These are phyloP conservation scores for Rhodosporidiobolus odoratus DNA, from an alignment of 768 basidiomycete species.

Conservation along the genomic window DNA sequence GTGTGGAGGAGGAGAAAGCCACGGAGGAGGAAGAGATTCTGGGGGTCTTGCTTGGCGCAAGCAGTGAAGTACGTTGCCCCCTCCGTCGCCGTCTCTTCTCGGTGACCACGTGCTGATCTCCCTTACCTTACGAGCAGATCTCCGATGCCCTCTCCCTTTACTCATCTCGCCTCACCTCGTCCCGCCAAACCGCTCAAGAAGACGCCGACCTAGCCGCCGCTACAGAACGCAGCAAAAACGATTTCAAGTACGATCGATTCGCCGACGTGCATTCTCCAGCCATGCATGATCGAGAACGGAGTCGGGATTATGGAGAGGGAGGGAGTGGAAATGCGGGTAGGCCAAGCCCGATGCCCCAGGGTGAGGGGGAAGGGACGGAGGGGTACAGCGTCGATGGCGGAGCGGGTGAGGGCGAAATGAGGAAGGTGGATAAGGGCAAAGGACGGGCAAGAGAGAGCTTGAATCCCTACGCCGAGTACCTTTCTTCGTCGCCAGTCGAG, in stretches of 20 bases:
- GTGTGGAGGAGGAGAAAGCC: neutral
- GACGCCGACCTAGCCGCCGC: slow-evolving; percentile 15
- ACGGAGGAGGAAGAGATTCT: slow-evolving; percentile 31
- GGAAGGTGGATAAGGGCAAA: neutral
- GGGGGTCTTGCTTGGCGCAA: slow-evolving; percentile 9
- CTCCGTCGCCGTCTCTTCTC: neutral
- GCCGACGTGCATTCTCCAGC: neutral
- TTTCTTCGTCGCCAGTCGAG: neutral
- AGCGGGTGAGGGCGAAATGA: neutral
- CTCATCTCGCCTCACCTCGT: neutral
- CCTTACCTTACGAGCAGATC: slow-evolving; percentile 2
- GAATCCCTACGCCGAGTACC: slow-evolving; percentile 15
- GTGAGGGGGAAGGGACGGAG: too few species aligned
- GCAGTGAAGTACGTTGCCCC: slow-evolving; percentile 16
- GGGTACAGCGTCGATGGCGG: neutral
- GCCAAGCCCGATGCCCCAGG: too few species aligned
- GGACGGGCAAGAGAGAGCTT: neutral
- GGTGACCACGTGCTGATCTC: neutral
- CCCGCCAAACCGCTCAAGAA: neutral
- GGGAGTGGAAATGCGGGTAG: neutral
- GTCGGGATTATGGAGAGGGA: slow-evolving; percentile 17
- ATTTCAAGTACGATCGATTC: neutral
- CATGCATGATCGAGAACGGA: neutral
- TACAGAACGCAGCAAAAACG: slow-evolving; percentile 2
- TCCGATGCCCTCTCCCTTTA: slow-evolving; percentile 24